phyloP scores from a whole-genome alignment of 2,329 filamentous ascomycete genomes.

The Monosporascus sp. region DNA sequence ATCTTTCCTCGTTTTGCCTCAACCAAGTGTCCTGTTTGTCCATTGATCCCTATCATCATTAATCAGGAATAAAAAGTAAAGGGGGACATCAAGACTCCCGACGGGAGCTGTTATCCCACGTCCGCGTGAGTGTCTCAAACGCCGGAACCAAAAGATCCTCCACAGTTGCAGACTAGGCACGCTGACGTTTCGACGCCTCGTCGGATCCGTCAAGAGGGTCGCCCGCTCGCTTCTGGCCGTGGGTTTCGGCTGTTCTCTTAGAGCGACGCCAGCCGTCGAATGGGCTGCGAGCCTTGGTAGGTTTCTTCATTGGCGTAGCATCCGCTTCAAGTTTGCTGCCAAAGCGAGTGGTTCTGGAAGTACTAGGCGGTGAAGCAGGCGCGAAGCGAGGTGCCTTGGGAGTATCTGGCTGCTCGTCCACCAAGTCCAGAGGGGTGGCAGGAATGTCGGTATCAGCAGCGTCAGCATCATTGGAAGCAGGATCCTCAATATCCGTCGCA shows the following conservation, averaged over 20 bases:
- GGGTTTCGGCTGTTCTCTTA: conserved; percentile 44
- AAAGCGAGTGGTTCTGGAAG: conserved; percentile 53
- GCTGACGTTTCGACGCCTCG: conserved; percentile 25
- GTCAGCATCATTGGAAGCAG: conserved; percentile 32
- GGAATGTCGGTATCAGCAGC: conserved; percentile 31
- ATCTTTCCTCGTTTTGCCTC: background rate
- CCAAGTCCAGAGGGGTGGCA: conserved; percentile 25
- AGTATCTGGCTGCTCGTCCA: conserved; percentile 35
- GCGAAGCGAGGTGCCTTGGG: conserved; percentile 51
- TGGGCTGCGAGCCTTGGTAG: conserved; percentile 40
- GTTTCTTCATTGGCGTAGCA: conserved; percentile 35
- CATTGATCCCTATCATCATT: background rate
- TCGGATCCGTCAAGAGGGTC: conserved; percentile 27
- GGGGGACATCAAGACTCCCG: background rate
- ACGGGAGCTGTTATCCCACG: background rate
- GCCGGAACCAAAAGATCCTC: conserved; percentile 6
- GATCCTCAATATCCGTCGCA: conserved; percentile 52
- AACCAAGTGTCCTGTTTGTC: background rate
- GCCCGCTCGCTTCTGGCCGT: conserved; percentile 39
- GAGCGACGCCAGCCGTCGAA: conserved; percentile 66
- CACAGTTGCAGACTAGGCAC: conserved; percentile 19
- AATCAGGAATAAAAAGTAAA: conserved; percentile 1
- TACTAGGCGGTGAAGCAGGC: conserved; percentile 58
- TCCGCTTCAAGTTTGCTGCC: conserved; percentile 42
- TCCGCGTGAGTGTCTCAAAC: conserved; percentile 5